A percentile compares a stretch with the other conserved stretches of the same genome.
Evolutionary conservation across 2,329 filamentous ascomycete species (phyloP).

Genomic region (Mycosphaerella sp.): DNA sequence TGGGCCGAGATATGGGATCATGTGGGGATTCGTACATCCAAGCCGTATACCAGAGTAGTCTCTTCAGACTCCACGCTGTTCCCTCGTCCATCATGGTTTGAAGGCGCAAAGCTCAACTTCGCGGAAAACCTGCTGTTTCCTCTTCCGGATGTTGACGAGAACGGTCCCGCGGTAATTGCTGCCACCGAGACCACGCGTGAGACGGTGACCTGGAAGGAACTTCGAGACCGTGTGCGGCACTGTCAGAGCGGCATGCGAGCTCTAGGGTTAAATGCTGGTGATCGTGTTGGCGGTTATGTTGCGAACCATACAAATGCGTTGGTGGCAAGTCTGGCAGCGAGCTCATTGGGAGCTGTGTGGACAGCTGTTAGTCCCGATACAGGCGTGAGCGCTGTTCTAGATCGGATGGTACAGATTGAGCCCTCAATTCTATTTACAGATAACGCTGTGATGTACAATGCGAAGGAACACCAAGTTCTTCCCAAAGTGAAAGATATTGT

Average conservation of each 20-base stretch:
- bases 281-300: constrained; percentile 66
- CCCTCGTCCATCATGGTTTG: constrained; percentile 80
- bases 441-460: constrained; percentile 85
- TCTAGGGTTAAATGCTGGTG: constrained; percentile 56
- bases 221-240: constrained; percentile 68
- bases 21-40: constrained; percentile 66
- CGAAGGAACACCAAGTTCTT: constrained; percentile 75
- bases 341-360: constrained; percentile 82
- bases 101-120: constrained; percentile 76
- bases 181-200: constrained; percentile 67
- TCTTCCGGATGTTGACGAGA: constrained; percentile 50
- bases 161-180: constrained; percentile 66
- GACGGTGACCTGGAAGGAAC: constrained; percentile 67
- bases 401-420: constrained; percentile 77
- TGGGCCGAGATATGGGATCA: constrained; percentile 85
- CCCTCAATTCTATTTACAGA: constrained; percentile 80
- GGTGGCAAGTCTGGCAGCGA: constrained; percentile 78
- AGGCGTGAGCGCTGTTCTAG: constrained; percentile 83
- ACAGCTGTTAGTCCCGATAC: constrained; percentile 90
- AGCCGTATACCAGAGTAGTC: constrained; percentile 60
- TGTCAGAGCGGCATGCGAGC: constrained; percentile 66
- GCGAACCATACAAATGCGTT: constrained; percentile 85
- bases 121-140: constrained; percentile 92
- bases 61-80: constrained; percentile 66
- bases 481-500: constrained; percentile 75